Evolutionary conservation across 2,329 filamentous ascomycete species (phyloP).

Genomic region (Ascocoryne sarcoides): DNA sequence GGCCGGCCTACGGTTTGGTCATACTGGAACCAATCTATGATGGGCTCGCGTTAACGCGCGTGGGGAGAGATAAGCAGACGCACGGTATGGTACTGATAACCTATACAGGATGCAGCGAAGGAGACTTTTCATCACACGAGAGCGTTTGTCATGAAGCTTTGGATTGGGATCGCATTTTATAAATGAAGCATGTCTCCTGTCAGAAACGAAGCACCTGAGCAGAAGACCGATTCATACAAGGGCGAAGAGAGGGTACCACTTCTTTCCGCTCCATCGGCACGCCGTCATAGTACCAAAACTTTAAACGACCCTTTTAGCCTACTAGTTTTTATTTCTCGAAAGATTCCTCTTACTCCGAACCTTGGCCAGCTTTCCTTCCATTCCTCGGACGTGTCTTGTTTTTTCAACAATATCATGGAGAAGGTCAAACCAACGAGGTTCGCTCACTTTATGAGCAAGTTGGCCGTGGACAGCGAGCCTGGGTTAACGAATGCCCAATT

Average conservation of each 20-base stretch:
- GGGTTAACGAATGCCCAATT: slow-evolving; percentile 71
- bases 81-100: no score
- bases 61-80: no score
- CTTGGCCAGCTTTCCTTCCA: slow-evolving; percentile 3
- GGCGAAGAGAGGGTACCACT: slow-evolving; percentile 15
- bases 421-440: slow-evolving; percentile 23
- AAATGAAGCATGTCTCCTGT: no score
- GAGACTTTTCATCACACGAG: no score
- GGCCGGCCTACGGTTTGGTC: no score
- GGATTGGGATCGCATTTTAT: no score
- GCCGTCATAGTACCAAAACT: slow-evolving; percentile 11
- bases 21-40: no score
- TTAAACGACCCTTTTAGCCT: slow-evolving; percentile 4
- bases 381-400: slow-evolving; percentile 27
- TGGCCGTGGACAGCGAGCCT: slow-evolving; percentile 66
- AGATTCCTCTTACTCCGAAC: background rate
- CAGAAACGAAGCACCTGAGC: no score
- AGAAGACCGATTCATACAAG: no score
- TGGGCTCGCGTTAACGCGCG: no score
- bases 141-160: no score
- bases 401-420: slow-evolving; percentile 34
- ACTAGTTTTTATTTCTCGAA: background rate
- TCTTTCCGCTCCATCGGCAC: slow-evolving; percentile 13
- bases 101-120: no score
- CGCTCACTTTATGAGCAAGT: slow-evolving; percentile 38